These are phyloP conservation scores for Mortierella sp. DNA, from an alignment of 371 early-diverging fungal genomes.

Conservation along the genomic window DNA sequence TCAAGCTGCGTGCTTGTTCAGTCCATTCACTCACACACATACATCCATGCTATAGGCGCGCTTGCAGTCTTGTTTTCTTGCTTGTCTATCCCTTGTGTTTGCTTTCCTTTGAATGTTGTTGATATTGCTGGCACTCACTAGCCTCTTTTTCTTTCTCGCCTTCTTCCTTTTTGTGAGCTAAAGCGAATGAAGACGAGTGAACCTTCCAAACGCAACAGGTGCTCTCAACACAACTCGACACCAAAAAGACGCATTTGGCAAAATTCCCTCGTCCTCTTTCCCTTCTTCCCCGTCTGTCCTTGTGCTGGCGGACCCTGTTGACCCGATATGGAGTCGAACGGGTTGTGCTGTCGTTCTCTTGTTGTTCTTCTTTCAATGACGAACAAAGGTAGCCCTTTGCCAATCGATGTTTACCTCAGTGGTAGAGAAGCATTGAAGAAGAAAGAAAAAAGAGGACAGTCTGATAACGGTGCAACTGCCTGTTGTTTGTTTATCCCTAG, in stretches of 20 bases:
- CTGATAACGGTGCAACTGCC: too few relatives aligned
- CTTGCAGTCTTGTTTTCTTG: too few relatives aligned
- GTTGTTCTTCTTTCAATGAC: neutral
- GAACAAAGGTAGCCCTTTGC: neutral
- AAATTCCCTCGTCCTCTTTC: neutral
- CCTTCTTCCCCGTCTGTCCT: neutral
- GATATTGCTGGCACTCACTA: too few relatives aligned
- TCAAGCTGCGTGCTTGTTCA: neutral
- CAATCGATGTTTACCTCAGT: too few relatives aligned
- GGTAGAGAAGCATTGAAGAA: too few relatives aligned
- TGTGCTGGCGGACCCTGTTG: slow-evolving; percentile 6
- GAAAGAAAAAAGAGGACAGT: too few relatives aligned
- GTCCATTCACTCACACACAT: too few relatives aligned
- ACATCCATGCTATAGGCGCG: too few relatives aligned
- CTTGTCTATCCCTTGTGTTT: too few relatives aligned
- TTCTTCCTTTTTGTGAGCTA: neutral
- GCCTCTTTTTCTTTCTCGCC: too few relatives aligned
- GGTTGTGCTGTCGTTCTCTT: neutral
- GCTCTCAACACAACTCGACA: neutral
- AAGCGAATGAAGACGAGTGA: neutral
- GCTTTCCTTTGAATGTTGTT: too few relatives aligned
- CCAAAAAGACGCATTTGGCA: neutral
- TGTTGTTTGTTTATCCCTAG: too few relatives aligned
- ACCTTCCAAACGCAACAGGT: neutral
- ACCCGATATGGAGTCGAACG: neutral